phyloP scores from a whole-genome alignment of 164 flowering plant species.

The Protea cynaroides region DNA sequence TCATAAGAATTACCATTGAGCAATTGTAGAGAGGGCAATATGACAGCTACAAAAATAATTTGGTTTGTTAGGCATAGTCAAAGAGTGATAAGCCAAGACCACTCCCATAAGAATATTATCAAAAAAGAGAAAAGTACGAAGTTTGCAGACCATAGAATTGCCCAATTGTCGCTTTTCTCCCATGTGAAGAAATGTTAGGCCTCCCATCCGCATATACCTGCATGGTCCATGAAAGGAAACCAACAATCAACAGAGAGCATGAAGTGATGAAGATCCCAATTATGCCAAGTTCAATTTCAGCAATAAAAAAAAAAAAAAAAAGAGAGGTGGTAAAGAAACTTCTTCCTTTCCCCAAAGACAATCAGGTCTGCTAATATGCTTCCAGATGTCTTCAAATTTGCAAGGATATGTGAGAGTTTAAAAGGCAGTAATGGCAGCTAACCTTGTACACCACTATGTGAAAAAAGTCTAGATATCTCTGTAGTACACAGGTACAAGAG shows the following conservation, averaged over 20 bases:
- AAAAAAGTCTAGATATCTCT: conserved; percentile 55
- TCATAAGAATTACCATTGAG: conserved; percentile 41
- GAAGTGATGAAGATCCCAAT: neutral
- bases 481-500: conserved; percentile 64
- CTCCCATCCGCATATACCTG: conserved; percentile 61
- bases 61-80: conserved; percentile 3
- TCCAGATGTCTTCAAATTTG: neutral
- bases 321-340: neutral
- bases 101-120: neutral
- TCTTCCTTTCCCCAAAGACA: too few relatives aligned
- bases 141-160: conserved; percentile 62
- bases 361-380: too few relatives aligned
- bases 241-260: neutral
- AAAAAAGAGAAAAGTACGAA: neutral
- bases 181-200: conserved; percentile 31
- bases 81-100: neutral
- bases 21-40: conserved; percentile 75
- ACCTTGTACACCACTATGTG: conserved; percentile 70
- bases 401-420: neutral
- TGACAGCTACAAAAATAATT: conserved; percentile 46
- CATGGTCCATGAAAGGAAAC: neutral
- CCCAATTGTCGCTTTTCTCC: conserved; percentile 61
- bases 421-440: conserved; percentile 7
- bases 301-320: neutral
- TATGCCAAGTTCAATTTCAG: neutral